phyloP scores from a whole-genome alignment of 2,329 filamentous ascomycete species.

The Hymenoscyphus scutula region DNA sequence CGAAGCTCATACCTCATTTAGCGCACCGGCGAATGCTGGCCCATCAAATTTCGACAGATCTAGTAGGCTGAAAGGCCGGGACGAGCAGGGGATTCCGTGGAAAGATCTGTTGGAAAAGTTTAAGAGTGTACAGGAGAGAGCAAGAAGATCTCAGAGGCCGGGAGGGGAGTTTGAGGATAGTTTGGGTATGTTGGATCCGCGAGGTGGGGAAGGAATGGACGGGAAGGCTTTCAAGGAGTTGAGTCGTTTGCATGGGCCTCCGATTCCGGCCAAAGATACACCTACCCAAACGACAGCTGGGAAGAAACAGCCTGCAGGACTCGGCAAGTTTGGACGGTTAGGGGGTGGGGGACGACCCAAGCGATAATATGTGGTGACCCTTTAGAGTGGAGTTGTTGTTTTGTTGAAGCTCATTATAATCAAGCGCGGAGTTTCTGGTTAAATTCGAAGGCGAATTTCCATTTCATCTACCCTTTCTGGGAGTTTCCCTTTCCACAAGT shows the following conservation, averaged over 20 bases:
- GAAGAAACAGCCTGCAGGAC: constrained; percentile 55
- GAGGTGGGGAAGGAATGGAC: constrained; percentile 30
- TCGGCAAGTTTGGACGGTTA: constrained; percentile 68
- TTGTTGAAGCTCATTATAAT: constrained; percentile 2
- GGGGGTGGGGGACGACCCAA: constrained; percentile 56
- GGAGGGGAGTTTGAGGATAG: constrained; percentile 48
- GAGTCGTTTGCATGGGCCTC: constrained; percentile 37
- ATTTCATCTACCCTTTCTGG: constrained; percentile 40
- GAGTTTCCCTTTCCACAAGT: constrained; percentile 62
- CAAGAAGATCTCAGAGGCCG: constrained; percentile 66
- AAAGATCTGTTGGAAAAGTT: constrained; percentile 93
- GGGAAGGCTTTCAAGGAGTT: constrained; percentile 40
- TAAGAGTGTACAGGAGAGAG: constrained; percentile 82
- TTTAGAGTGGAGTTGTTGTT: not conserved
- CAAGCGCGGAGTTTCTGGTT: constrained; percentile 5
- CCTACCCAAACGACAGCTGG: constrained; percentile 43
- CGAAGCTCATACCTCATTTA: constrained; percentile 38
- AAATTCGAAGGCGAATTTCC: constrained; percentile 14
- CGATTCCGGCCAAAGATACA: constrained; percentile 51
- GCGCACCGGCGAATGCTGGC: constrained; percentile 47
- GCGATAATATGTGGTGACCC: constrained; percentile 39
- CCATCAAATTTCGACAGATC: constrained; percentile 65
- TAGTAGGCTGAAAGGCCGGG: constrained; percentile 74
- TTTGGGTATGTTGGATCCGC: constrained; percentile 47
- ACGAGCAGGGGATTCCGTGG: constrained; percentile 87